Base-by-base conservation (phyloP, 1,139 yeast genomes). In the Pichia terricola region DNA sequence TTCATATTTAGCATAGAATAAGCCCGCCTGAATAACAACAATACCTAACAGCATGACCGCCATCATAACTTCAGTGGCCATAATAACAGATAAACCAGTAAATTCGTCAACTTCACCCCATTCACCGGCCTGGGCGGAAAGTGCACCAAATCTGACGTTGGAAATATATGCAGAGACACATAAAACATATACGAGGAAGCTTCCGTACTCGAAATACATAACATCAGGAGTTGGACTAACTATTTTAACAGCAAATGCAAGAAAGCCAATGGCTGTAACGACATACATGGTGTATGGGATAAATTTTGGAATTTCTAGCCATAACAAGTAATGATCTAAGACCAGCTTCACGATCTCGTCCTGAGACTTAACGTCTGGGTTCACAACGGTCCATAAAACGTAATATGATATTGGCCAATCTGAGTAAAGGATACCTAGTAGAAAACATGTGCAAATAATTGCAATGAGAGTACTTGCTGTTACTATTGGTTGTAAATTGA, bases 61-160 rank as follows among this genome's bases (percentile, higher is more conserved):
- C 52, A 85, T 71, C 71, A 91, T 82, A 40, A 84, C 75, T 64
- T 82, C 81, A 38, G 94, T 80, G 5, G 97, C 96, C 38, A 94
- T 96, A 62, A 91, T 77, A 38, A 91, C 96, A 54, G 86, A 86
- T 56, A 91, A 67, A 27, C 97, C 97, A 30, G 95, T 87, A 50
- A 72, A 70, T 62, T 75, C 78, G 57, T 85, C 87, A 43, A 91
- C 95, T 45, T 91, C 97, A 51, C 96, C 97, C 96, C 97, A 91
- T 49, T 77, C 70, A 39, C 89, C 88, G 47, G 73, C 64, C 31
- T 76, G 57, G 48, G 87, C 77, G 43, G 94, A 77, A 55, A 75
- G 74, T 42, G 81, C 70, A 42, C 98, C 98, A 43, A 85, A 77
- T 62, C 89, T 75, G 54, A 91, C 70, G 65, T 91, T 91, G 55